A percentile compares a stretch with the other conserved stretches of the same genome.
Conservation (phyloP, 2,329 filamentous ascomycete species). For the Helicocarpus griseus region DNA sequence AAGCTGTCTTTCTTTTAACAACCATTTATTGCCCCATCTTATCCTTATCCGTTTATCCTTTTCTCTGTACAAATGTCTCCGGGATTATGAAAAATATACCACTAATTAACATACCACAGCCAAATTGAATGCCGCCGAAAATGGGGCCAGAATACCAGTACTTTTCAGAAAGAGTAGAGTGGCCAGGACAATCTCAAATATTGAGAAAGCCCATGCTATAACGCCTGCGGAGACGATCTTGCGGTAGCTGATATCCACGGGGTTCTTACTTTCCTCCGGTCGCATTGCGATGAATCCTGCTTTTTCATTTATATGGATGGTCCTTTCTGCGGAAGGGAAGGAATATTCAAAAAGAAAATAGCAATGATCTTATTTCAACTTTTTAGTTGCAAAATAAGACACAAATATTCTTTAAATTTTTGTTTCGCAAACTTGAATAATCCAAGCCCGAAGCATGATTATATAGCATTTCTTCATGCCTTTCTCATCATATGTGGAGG, state of each 20-base stretch:
- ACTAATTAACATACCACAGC: not conserved
- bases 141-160: not conserved
- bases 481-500: too few relatives aligned
- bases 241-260: not conserved
- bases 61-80: not conserved
- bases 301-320: too few relatives aligned
- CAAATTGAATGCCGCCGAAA: not conserved
- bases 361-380: too few relatives aligned
- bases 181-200: not conserved
- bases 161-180: too few relatives aligned
- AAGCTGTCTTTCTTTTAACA: not conserved
- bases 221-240: not conserved
- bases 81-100: not conserved
- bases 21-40: not conserved
- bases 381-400: too few relatives aligned
- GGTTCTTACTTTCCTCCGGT: not conserved
- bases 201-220: not conserved
- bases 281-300: not conserved
- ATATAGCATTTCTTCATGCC: too few relatives aligned
- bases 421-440: too few relatives aligned
- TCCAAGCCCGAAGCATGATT: too few relatives aligned
- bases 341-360: too few relatives aligned
- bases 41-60: not conserved
- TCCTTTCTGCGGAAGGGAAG: not conserved
- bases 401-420: too few relatives aligned